These are phyloP conservation scores for Clavispora phyllophila DNA, from an alignment of 805 yeast species.

Conservation along the genomic window DNA sequence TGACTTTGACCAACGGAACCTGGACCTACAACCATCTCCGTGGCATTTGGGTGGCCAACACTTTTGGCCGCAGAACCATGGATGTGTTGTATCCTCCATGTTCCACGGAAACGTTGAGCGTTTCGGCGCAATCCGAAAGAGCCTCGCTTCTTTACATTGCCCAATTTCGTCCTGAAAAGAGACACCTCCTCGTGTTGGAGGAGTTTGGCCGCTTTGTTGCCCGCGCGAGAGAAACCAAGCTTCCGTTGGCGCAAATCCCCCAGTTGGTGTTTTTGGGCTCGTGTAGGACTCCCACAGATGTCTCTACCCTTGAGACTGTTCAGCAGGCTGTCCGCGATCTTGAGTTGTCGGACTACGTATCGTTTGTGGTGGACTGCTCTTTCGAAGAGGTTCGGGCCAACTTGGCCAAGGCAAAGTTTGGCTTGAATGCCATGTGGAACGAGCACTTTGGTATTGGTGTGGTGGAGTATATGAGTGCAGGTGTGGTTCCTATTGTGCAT, in stretches of 20 bases:
- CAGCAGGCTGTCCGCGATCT: conserved; percentile 33
- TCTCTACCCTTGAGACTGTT: conserved; percentile 49
- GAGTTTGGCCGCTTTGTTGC: conserved; percentile 57
- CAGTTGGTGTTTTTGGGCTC: conserved; percentile 77
- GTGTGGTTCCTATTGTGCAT: conserved; percentile 84
- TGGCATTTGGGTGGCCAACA: conserved; percentile 53
- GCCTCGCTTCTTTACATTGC: conserved; percentile 58
- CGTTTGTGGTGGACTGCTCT: conserved; percentile 69
- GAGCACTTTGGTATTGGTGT: conserved; percentile 98
- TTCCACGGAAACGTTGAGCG: conserved; percentile 52
- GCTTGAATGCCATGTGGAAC: conserved; percentile 98
- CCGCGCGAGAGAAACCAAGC: conserved; percentile 12
- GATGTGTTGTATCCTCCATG: conserved; percentile 83
- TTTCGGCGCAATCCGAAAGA: not conserved
- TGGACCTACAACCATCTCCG: conserved; percentile 85
- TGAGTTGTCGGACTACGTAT: conserved; percentile 30
- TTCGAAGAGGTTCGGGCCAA: conserved; percentile 55
- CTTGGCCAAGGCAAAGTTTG: conserved; percentile 57
- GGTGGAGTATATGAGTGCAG: conserved; percentile 85
- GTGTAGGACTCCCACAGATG: conserved; percentile 67
- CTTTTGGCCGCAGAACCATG: conserved; percentile 18
- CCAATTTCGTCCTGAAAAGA: conserved; percentile 92
- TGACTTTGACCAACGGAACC: conserved; percentile 75
- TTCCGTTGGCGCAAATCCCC: conserved; percentile 32
- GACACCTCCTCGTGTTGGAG: conserved; percentile 66